phyloP scores from a whole-genome alignment of 2,329 filamentous ascomycete species.

The Penicillium sp. region DNA sequence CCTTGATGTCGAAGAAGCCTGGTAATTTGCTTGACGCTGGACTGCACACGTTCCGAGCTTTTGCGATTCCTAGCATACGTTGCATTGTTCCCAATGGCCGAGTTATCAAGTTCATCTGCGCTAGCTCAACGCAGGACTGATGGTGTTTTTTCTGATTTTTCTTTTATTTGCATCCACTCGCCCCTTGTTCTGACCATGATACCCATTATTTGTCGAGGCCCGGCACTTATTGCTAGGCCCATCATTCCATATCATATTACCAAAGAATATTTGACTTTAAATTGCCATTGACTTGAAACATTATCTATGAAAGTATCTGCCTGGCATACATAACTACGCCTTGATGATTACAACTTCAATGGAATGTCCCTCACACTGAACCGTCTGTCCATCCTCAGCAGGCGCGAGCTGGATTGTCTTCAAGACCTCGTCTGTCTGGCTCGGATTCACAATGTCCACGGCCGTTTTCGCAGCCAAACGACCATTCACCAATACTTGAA shows the following conservation, averaged over 20 bases:
- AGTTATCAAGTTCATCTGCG: background rate
- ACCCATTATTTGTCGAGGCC: conserved; percentile 18
- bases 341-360: conserved; percentile 20
- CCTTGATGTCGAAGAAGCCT: conserved; percentile 48
- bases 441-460: conserved; percentile 29
- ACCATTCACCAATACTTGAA: conserved; percentile 35
- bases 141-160: conserved; percentile 3
- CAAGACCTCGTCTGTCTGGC: conserved; percentile 25
- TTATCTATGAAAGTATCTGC: background rate
- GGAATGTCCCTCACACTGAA: conserved; percentile 18
- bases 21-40: conserved; percentile 22
- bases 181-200: conserved; percentile 22
- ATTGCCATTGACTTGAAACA: background rate
- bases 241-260: background rate
- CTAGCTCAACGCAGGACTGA: background rate
- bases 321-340: background rate
- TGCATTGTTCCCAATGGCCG: conserved; percentile 2
- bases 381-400: conserved; percentile 12
- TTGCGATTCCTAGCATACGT: conserved; percentile 4
- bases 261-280: background rate
- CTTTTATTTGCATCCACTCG: conserved; percentile 13
- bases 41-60: background rate
- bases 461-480: conserved; percentile 14
- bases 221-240: conserved; percentile 3
- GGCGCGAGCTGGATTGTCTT: conserved; percentile 22